A percentile compares a stretch with the other conserved stretches of the same genome.
Evolutionary conservation across 1,139 yeast species (phyloP).

Genomic region (Hansenula sp.): DNA sequence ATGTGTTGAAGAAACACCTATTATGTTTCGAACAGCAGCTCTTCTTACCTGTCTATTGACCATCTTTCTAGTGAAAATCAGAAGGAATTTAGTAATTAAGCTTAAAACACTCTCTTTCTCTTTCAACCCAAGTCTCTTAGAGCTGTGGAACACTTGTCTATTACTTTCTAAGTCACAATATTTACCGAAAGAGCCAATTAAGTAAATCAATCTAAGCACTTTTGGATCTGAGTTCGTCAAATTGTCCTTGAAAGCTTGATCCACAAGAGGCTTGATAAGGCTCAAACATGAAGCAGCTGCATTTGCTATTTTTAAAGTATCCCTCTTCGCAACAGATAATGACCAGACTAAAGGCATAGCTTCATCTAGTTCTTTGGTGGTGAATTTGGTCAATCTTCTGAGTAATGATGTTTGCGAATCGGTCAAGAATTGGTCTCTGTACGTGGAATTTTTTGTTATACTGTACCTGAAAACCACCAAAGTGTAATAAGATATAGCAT

Average conservation of each 20-base stretch:
- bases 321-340: constrained; percentile 42
- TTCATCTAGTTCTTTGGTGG: constrained; percentile 53
- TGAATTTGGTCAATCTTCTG: constrained; percentile 54
- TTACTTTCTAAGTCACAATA: constrained; percentile 55
- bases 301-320: constrained; percentile 46
- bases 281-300: constrained; percentile 60
- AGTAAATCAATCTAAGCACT: constrained; percentile 51
- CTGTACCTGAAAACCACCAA: constrained; percentile 51
- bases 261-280: constrained; percentile 41
- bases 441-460: constrained; percentile 38
- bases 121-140: constrained; percentile 38
- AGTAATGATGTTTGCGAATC: constrained; percentile 52
- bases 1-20: constrained; percentile 54
- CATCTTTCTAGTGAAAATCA: constrained; percentile 43
- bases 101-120: constrained; percentile 52
- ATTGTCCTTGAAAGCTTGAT: constrained; percentile 25
- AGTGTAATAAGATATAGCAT: constrained; percentile 39
- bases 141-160: constrained; percentile 35
- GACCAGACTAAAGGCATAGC: constrained; percentile 69
- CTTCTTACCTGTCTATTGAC: constrained; percentile 35
- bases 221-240: constrained; percentile 36
- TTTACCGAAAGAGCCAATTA: constrained; percentile 69
- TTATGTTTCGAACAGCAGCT: constrained; percentile 52
- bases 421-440: constrained; percentile 47
- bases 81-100: constrained; percentile 50